Evolutionary conservation across 805 yeast genomes (phyloP).

Genomic region (Komagataella kurtzmanii): DNA sequence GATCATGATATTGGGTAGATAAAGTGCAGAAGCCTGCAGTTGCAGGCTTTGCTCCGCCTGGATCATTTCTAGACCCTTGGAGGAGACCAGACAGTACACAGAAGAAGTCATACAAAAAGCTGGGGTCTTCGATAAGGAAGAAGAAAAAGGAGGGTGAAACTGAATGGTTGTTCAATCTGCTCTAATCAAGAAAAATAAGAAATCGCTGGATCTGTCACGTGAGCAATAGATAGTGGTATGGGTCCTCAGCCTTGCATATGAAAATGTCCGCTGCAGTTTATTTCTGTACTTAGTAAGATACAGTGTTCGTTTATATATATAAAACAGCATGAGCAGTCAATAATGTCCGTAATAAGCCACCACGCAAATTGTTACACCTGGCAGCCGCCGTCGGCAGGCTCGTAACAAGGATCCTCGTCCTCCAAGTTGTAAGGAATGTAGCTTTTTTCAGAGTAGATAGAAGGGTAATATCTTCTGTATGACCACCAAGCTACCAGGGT

Average conservation of each 20-base stretch:
- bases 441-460: slow-evolving; percentile 15
- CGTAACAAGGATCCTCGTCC: slow-evolving; percentile 5
- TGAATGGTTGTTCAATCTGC: background rate
- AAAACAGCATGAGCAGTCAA: background rate
- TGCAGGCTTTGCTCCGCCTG: background rate
- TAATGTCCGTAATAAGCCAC: background rate
- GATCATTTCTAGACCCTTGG: background rate
- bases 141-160: background rate
- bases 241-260: background rate
- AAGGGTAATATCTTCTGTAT: slow-evolving; percentile 41
- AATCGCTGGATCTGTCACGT: background rate
- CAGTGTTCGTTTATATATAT: background rate
- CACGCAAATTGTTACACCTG: background rate
- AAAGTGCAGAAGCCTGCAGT: background rate
- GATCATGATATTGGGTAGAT: background rate
- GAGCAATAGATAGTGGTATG: background rate
- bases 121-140: background rate
- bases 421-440: slow-evolving; percentile 24
- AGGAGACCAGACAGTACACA: background rate
- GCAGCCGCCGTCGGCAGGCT: background rate
- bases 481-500: slow-evolving; percentile 40
- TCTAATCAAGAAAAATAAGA: background rate
- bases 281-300: background rate
- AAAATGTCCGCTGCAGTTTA: background rate
- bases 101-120: background rate